Conservation (phyloP, 2,329 filamentous ascomycete species). For the Trichophyton benhamiae region DNA sequence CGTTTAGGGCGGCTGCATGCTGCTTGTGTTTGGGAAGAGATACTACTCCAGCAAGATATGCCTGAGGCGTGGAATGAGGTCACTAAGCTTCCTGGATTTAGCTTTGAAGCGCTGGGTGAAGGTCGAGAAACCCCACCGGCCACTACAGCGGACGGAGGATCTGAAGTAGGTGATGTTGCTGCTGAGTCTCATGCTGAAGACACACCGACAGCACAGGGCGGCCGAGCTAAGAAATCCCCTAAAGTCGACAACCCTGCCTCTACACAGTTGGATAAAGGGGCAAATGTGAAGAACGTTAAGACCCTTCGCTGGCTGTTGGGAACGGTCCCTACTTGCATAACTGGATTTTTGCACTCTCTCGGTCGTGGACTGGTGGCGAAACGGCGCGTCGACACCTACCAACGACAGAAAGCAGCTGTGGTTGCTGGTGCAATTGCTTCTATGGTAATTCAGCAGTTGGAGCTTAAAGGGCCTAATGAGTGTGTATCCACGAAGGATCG, state of each 20-base stretch:
- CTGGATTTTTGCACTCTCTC: slow-evolving; percentile 72
- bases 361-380: slow-evolving; percentile 70
- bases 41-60: slow-evolving; percentile 58
- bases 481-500: slow-evolving; percentile 32
- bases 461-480: slow-evolving; percentile 36
- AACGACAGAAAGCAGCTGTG: slow-evolving; percentile 48
- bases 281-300: slow-evolving; percentile 61
- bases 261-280: slow-evolving; percentile 18
- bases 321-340: slow-evolving; percentile 65
- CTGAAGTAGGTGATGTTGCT: slow-evolving; percentile 11
- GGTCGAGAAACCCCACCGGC: slow-evolving; percentile 16
- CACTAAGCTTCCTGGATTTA: slow-evolving; percentile 31
- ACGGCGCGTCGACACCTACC: slow-evolving; percentile 54
- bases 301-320: slow-evolving; percentile 64
- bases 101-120: slow-evolving; percentile 32
- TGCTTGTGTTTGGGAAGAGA: slow-evolving; percentile 74
- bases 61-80: slow-evolving; percentile 47
- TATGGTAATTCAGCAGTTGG: slow-evolving; percentile 56
- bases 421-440: slow-evolving; percentile 60
- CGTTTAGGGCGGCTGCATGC: slow-evolving; percentile 67
- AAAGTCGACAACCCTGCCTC: background rate
- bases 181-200: slow-evolving; percentile 18
- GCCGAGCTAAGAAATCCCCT: background rate
- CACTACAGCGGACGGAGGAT: slow-evolving; percentile 14
- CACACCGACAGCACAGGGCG: slow-evolving; percentile 15